Conservation (phyloP, 768 basidiomycete species). For the Tremella mesenterica region DNA sequence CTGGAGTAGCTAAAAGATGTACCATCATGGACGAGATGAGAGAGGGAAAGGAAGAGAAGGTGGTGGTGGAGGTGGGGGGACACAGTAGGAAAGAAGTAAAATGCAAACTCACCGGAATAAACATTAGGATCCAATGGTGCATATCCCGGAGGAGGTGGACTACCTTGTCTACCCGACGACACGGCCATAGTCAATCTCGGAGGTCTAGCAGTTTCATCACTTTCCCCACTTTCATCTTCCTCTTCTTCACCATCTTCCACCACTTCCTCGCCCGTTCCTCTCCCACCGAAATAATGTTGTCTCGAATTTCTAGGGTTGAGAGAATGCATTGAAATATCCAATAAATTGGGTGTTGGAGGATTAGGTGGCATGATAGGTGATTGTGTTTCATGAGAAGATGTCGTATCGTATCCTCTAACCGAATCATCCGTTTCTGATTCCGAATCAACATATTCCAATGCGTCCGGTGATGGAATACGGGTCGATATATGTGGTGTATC, state of each 20-base stretch:
- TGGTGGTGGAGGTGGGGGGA: too few relatives aligned
- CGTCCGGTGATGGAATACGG: slow-evolving; percentile 17
- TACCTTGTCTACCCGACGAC: slow-evolving; percentile 9
- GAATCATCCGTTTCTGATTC: slow-evolving; percentile 15
- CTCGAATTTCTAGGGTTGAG: slow-evolving; percentile 32
- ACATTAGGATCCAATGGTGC: slow-evolving; percentile 39
- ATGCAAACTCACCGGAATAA: slow-evolving; percentile 25
- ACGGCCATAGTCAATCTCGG: background rate
- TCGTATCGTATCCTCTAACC: slow-evolving; percentile 8
- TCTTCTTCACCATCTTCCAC: slow-evolving; percentile 14
- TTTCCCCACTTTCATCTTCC: slow-evolving; percentile 24
- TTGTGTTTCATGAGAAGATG: background rate
- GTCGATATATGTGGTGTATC: slow-evolving; percentile 21
- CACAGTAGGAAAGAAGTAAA: too few relatives aligned
- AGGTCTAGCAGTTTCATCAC: slow-evolving; percentile 31
- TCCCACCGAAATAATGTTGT: slow-evolving; percentile 35
- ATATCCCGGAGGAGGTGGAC: slow-evolving; percentile 43
- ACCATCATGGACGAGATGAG: too few relatives aligned
- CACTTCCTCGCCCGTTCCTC: slow-evolving; percentile 10
- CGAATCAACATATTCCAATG: slow-evolving; percentile 11
- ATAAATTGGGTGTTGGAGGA: slow-evolving; percentile 48
- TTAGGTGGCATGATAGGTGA: slow-evolving; percentile 42
- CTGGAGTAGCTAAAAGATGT: too few relatives aligned
- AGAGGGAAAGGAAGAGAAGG: too few relatives aligned
- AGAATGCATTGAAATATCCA: slow-evolving; percentile 47